Evolutionary conservation across 805 yeast genomes (phyloP).

Genomic region (Brettanomyces anomalus): DNA sequence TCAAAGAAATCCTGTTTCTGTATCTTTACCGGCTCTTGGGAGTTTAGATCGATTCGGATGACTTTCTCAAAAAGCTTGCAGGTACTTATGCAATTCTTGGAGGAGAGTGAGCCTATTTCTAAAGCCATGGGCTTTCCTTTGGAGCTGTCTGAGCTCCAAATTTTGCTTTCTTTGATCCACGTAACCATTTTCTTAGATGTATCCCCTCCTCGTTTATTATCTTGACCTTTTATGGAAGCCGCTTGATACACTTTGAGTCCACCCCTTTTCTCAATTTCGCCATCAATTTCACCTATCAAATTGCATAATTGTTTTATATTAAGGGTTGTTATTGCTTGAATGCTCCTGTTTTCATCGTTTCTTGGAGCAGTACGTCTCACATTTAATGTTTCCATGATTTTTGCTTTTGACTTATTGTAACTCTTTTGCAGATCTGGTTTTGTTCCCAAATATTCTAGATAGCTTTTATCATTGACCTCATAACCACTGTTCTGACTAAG

Average conservation of each 20-base stretch:
- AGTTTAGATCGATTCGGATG: constrained; percentile 66
- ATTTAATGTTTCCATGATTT: constrained; percentile 9
- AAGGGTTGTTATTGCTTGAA: neutral
- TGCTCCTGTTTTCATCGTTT: neutral
- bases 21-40: constrained; percentile 61
- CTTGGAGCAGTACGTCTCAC: constrained; percentile 17
- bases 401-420: constrained; percentile 9
- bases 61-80: constrained; percentile 43
- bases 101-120: constrained; percentile 78
- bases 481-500: constrained; percentile 1
- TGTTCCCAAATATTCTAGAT: constrained; percentile 7
- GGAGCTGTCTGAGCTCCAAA: neutral
- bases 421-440: neutral
- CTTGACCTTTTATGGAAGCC: constrained; percentile 85
- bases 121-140: constrained; percentile 33
- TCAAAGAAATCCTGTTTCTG: constrained; percentile 79
- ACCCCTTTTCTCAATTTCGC: constrained; percentile 56
- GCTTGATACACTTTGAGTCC: constrained; percentile 74
- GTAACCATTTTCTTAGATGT: constrained; percentile 74
- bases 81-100: constrained; percentile 58
- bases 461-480: constrained; percentile 7
- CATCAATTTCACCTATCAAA: constrained; percentile 46
- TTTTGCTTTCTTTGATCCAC: constrained; percentile 44
- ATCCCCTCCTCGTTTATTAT: constrained; percentile 75
- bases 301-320: neutral